Base-by-base conservation (phyloP, 192 early-diverging fungal genomes). In the Entomortierella beljakovae region DNA sequence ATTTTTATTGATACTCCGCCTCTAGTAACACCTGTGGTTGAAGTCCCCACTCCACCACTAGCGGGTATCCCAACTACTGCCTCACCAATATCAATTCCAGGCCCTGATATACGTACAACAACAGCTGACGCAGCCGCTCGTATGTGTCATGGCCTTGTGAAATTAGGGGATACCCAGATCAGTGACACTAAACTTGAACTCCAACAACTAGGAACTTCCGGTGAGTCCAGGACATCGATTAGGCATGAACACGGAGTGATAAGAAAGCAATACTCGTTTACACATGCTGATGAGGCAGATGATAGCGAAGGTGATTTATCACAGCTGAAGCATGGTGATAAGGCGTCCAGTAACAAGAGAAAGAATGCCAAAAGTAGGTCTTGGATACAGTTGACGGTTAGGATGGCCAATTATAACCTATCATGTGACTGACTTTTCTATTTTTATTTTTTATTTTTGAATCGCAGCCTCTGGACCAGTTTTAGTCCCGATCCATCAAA, bases 1-100 rank as follows among this genome's bases (percentile, higher is more conserved):
- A 90, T 94, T 52, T 49, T 74, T 11, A 37, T 57, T 10, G 52
- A 68, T 49, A 15, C 43, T 4, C n/a, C 48, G 2, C 31, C 32
- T n/a, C 48, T 53, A 38, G 53, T 15, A 13, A 15, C 59, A 22
- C 35, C 34, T 8, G 31, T 25, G 3, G 23, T 53, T 8, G 28
- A 33, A 34, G 54, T 31, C 16, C 54, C 18, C 1, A 31, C 22
- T 6, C n/a, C n/a, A 46, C 15, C 20, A 2, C 43, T 20, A 20
- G 43, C 15, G 43, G 20, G 43, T 16, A 46, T 46, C 15, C 43
- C 43, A 20, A 26, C 54, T 7, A 32, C 31, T 6, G 2, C 54
- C 6, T 33, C 54, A 34, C 32, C 54, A 57, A 8, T 33, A 4
- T 25, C 70, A 51, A 13, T 40, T 6, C 29, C 46, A 1, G 37